A percentile compares a stretch with the other conserved stretches of the same genome.
phyloP scores from a whole-genome alignment of 352 stramenopile species.

The Globisporangium apiculatum region DNA sequence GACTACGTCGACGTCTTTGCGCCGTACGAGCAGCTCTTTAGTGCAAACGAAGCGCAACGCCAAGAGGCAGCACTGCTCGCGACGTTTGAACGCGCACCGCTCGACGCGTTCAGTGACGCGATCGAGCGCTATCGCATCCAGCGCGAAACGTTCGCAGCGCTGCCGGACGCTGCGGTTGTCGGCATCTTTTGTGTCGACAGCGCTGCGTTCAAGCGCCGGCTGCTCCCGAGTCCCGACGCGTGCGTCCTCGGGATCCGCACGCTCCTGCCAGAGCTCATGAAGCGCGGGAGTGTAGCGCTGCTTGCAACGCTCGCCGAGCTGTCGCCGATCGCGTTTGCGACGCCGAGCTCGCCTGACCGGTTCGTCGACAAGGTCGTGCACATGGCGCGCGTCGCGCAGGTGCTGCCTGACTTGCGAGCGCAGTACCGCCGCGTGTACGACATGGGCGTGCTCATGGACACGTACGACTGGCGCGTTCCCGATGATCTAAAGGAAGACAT shows the following conservation, averaged over 20 bases:
- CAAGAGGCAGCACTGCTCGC: neutral
- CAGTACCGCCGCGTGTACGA: constrained; percentile 76
- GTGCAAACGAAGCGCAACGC: constrained; percentile 73
- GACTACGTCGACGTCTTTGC: constrained; percentile 89
- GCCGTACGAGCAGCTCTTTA: constrained; percentile 83
- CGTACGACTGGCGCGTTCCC: constrained; percentile 86
- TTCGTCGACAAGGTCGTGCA: constrained; percentile 89
- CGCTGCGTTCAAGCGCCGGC: constrained; percentile 69
- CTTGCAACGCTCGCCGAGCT: constrained; percentile 81
- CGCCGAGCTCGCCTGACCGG: constrained; percentile 48
- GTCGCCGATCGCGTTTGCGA: constrained; percentile 78
- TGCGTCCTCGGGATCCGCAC: constrained; percentile 80
- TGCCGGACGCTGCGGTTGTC: constrained; percentile 77
- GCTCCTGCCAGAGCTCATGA: constrained; percentile 89
- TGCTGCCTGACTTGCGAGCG: constrained; percentile 62
- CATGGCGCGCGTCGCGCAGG: constrained; percentile 75
- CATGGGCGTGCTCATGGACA: constrained; percentile 89
- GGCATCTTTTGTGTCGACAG: constrained; percentile 93
- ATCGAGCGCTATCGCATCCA: constrained; percentile 83
- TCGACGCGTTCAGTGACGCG: constrained; percentile 77
- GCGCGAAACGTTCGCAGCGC: constrained; percentile 70
- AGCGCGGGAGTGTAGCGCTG: constrained; percentile 62
- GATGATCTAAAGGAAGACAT: constrained; percentile 92
- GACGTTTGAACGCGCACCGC: constrained; percentile 9
- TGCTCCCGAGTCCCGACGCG: constrained; percentile 86